A percentile compares a stretch with the other conserved stretches of the same genome.
phyloP scores from a whole-genome alignment of 345 rosid genomes.

The Diplotaxis tenuifolia region DNA sequence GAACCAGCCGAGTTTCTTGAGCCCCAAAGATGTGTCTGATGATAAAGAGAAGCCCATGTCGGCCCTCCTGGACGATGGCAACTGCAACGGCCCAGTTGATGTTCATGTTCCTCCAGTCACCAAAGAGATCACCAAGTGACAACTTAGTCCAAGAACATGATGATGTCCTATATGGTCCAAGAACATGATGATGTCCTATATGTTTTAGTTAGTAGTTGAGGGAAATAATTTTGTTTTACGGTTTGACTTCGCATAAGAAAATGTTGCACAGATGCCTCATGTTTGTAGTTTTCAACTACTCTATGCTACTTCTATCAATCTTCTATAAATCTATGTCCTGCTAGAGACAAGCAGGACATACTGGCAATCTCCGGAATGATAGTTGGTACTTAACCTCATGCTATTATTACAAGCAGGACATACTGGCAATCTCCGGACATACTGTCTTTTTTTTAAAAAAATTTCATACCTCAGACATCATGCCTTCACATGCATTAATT shows the following conservation, averaged over 20 bases:
- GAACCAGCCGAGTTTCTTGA: conserved; percentile 74
- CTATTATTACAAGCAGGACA: too few relatives aligned
- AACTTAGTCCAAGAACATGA: not conserved
- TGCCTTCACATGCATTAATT: too few relatives aligned
- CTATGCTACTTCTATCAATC: not conserved
- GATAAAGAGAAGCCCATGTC: conserved; percentile 28
- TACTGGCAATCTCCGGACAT: too few relatives aligned
- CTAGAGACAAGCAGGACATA: too few relatives aligned
- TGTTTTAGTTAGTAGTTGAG: not conserved
- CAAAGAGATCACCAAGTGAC: conserved; percentile 30
- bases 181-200: not conserved
- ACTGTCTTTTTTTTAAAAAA: too few relatives aligned
- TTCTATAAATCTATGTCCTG: too few relatives aligned
- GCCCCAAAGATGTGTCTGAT: conserved; percentile 30
- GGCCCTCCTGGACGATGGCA: conserved; percentile 31
- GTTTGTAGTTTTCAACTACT: not conserved
- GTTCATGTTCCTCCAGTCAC: conserved; percentile 34
- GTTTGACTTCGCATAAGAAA: not conserved
- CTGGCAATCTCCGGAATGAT: too few relatives aligned
- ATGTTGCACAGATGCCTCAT: not conserved
- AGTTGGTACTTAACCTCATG: too few relatives aligned
- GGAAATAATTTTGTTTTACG: not conserved
- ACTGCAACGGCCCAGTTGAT: conserved; percentile 27
- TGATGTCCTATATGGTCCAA: not conserved
- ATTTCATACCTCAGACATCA: too few relatives aligned